Conservation (phyloP, 176 grass and related monocot genomes). For the Aegilops umbellulata region DNA sequence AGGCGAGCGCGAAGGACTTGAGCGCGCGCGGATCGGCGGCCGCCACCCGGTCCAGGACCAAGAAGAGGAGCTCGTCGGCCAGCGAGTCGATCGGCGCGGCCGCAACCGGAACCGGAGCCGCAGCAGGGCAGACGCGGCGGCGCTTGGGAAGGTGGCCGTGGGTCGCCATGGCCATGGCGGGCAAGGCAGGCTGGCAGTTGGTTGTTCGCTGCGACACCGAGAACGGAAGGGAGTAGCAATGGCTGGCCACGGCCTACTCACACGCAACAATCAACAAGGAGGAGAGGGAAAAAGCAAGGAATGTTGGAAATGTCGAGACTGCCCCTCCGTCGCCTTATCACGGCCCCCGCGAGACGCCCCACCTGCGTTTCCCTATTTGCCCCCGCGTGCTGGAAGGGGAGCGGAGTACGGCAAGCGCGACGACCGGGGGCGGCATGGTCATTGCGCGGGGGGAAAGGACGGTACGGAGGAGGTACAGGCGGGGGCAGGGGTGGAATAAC, state of each 20-base stretch:
- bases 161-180: not conserved
- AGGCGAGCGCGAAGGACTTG: slow-evolving; percentile 79
- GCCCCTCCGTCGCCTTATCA: not conserved
- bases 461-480: slow-evolving; percentile 13
- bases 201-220: not conserved
- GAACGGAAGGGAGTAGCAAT: not conserved
- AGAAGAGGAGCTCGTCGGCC: slow-evolving; percentile 70
- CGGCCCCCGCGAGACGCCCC: not conserved
- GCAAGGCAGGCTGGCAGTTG: not conserved
- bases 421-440: not conserved
- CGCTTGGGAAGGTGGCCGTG: not conserved
- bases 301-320: not conserved
- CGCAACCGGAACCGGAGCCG: not conserved
- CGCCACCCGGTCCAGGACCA: slow-evolving; percentile 63
- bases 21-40: slow-evolving; percentile 44
- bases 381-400: not conserved
- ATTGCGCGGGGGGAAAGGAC: not conserved
- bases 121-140: not conserved
- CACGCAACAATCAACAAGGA: not conserved
- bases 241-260: not conserved
- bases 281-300: not conserved
- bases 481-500: not conserved
- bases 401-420: too few relatives aligned
- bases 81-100: slow-evolving; percentile 32
- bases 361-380: not conserved